Evolutionary conservation across 1,139 yeast genomes (phyloP).

Genomic region (Saccharomycopsis hybrid): DNA sequence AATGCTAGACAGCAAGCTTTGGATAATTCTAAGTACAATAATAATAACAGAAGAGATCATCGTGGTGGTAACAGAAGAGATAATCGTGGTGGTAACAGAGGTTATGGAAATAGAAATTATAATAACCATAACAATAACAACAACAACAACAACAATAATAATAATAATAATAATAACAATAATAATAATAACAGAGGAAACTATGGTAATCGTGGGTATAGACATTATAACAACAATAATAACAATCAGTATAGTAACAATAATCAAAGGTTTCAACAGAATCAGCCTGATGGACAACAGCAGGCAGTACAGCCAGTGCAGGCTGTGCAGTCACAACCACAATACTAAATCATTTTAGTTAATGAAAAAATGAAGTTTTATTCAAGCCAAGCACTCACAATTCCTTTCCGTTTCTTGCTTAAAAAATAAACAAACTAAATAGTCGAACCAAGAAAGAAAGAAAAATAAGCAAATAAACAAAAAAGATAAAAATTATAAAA

Average conservation of each 20-base stretch:
- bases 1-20: conserved; percentile 67
- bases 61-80: conserved; percentile 29
- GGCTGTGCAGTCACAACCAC: too few relatives aligned
- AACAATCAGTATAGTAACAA: conserved; percentile 4
- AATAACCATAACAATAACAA: conserved; percentile 27
- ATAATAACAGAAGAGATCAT: conserved; percentile 30
- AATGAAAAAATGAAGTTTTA: too few relatives aligned
- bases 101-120: conserved; percentile 26
- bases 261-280: not conserved
- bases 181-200: conserved; percentile 15
- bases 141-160: conserved; percentile 23
- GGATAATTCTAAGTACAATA: conserved; percentile 49
- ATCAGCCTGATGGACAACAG: not conserved
- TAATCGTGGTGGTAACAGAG: conserved; percentile 25
- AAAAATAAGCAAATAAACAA: too few relatives aligned
- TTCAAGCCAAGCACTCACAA: too few relatives aligned
- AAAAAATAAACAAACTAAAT: too few relatives aligned
- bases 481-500: too few relatives aligned
- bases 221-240: conserved; percentile 9
- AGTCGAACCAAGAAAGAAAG: too few relatives aligned
- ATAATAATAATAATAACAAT: conserved; percentile 22
- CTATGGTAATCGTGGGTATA: conserved; percentile 12
- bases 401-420: too few relatives aligned
- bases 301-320: too few relatives aligned
- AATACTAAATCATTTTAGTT: too few relatives aligned